Percentiles rank a stretch among this genome's conserved stretches.
These are phyloP conservation scores for Rhodamnia rubescens DNA, from an alignment of 345 rosid species.

Conservation along the genomic window DNA sequence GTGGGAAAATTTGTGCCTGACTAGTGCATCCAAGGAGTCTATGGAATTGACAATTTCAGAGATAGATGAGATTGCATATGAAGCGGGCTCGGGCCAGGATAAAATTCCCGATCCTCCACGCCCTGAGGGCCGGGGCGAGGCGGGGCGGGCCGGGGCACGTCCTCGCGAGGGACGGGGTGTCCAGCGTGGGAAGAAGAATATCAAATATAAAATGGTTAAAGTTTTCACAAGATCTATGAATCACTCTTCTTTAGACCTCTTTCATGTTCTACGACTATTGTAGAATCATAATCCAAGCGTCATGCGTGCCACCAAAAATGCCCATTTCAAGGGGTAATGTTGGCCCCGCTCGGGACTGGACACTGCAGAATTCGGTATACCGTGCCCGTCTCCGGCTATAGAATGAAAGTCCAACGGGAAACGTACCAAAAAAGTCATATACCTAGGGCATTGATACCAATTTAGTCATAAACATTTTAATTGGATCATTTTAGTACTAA, in stretches of 20 bases:
- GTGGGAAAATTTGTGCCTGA: background rate
- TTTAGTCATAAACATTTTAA: accelerated
- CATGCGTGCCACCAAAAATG: background rate
- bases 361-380: background rate
- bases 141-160: too few relatives aligned
- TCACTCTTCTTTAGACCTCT: background rate
- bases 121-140: too few relatives aligned
- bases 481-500: too few relatives aligned
- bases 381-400: background rate
- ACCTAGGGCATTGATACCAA: accelerated
- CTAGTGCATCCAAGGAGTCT: background rate
- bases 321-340: background rate
- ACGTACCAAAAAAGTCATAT: background rate
- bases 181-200: too few relatives aligned
- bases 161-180: too few relatives aligned
- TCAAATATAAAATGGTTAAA: background rate
- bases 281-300: background rate
- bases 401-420: background rate
- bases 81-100: background rate
- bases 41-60: background rate
- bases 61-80: background rate
- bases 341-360: background rate
- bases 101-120: too few relatives aligned
- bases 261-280: background rate
- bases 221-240: background rate